These are phyloP conservation scores for Agrocybe chaxingu DNA, from an alignment of 768 basidiomycete genomes.

Conservation along the genomic window DNA sequence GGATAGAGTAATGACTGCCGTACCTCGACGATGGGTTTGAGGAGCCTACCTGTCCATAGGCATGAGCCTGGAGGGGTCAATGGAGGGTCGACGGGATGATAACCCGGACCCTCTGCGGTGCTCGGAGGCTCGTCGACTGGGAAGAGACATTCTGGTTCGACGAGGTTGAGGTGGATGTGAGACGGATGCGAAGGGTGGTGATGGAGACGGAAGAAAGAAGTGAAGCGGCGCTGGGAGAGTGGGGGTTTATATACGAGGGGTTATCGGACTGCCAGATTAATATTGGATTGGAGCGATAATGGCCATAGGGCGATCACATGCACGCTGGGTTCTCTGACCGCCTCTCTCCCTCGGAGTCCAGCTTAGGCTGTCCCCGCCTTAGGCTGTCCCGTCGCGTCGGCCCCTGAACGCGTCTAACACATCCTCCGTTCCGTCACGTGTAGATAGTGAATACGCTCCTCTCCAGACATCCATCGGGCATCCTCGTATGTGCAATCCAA, in stretches of 20 bases:
- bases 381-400: no score
- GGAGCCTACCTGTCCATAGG: conserved; percentile 73
- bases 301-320: no score
- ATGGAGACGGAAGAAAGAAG: neutral
- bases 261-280: neutral
- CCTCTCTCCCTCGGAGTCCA: no score
- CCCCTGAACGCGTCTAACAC: neutral
- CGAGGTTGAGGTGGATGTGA: neutral
- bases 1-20: conserved; percentile 4
- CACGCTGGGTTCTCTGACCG: no score
- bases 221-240: neutral
- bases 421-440: neutral
- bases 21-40: conserved; percentile 3
- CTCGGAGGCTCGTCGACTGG: conserved; percentile 13
- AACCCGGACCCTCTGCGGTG: conserved; percentile 27
- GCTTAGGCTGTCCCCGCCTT: no score
- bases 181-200: no score
- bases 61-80: conserved; percentile 72
- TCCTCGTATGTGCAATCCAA: neutral
- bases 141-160: neutral
- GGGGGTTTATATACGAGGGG: neutral
- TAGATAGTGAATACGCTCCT: neutral
- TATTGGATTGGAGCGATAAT: neutral
- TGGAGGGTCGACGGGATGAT: conserved; percentile 63
- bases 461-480: neutral